Conservation (phyloP, 331 rosid species). For the Acacia pycnantha region DNA sequence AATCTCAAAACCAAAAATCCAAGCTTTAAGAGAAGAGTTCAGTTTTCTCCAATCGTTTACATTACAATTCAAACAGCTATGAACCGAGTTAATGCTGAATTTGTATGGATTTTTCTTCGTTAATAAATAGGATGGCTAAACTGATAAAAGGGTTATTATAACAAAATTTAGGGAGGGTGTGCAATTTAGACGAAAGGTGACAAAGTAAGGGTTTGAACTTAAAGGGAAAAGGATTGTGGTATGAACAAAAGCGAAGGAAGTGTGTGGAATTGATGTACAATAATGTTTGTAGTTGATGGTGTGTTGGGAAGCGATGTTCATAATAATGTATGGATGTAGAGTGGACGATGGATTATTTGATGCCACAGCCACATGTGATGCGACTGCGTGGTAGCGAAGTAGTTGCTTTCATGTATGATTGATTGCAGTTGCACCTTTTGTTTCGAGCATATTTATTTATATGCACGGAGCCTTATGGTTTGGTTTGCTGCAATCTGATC, state of each 20-base stretch:
- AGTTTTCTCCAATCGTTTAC: background rate
- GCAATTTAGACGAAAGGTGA: background rate
- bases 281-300: background rate
- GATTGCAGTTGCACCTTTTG: too few relatives aligned
- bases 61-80: background rate
- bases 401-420: background rate
- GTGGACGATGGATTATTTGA: background rate
- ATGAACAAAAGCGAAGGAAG: background rate
- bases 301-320: background rate
- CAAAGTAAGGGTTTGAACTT: too few relatives aligned
- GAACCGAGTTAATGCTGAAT: slow-evolving; percentile 10
- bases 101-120: slow-evolving; percentile 2
- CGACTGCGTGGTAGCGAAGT: background rate
- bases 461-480: background rate
- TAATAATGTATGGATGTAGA: background rate
- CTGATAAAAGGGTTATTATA: background rate
- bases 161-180: background rate
- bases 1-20: slow-evolving; percentile 53
- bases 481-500: background rate
- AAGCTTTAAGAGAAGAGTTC: slow-evolving; percentile 47
- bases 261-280: background rate
- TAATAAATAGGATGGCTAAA: background rate
- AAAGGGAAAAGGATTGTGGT: too few relatives aligned
- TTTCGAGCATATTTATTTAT: too few relatives aligned
- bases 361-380: background rate